phyloP scores from a whole-genome alignment of 192 early-diverging fungal genomes.

The Diversispora eburnea region DNA sequence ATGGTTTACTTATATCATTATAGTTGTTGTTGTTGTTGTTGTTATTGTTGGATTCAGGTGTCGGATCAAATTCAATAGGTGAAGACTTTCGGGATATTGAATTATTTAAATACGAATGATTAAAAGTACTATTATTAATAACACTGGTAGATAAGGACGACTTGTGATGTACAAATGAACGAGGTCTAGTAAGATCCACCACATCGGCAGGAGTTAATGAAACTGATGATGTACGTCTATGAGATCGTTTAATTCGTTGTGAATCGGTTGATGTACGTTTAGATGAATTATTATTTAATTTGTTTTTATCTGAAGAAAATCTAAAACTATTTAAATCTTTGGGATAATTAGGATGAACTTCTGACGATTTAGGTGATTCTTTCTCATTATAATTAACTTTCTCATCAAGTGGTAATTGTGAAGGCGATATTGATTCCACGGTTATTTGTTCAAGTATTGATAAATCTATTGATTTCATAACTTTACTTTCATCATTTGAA shows the following conservation, averaged over 20 bases:
- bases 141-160: background rate
- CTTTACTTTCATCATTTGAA: background rate
- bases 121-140: background rate
- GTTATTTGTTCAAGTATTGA: background rate
- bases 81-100: background rate
- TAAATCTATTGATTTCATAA: background rate
- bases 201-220: conserved; percentile 9
- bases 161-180: background rate
- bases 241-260: conserved; percentile 9
- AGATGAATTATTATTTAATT: background rate
- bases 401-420: too few relatives aligned
- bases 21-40: too few relatives aligned
- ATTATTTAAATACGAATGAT: background rate
- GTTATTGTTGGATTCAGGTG: background rate
- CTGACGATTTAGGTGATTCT: too few relatives aligned
- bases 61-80: background rate
- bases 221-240: conserved; percentile 21
- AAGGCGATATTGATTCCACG: background rate
- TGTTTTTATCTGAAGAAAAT: background rate
- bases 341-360: background rate
- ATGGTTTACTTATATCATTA: too few relatives aligned
- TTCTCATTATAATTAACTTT: too few relatives aligned
- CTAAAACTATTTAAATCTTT: background rate
- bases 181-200: background rate
- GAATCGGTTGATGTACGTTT: background rate